Base-by-base conservation (phyloP, 768 basidiomycete genomes). In the Omphalotus guepiniiformis region DNA sequence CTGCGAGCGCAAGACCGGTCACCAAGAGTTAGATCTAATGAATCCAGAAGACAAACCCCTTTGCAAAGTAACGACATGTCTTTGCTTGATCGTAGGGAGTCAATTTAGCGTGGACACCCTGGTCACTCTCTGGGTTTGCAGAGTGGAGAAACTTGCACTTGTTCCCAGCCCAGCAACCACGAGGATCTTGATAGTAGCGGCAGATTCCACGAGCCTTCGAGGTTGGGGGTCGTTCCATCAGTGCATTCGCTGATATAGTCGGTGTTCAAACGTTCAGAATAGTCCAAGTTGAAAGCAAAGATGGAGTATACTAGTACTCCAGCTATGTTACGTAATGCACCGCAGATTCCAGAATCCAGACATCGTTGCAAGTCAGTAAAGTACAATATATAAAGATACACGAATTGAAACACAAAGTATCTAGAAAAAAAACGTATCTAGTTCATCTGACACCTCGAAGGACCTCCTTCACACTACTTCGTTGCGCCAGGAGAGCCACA, bases 111-210 rank as follows among this genome's bases (percentile, higher is more conserved):
- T 68, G 55, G 58, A 53, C 22, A 23, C 23, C 42, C 19, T 36
- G 29, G 36, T 62, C 58, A 7, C 44, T 42, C 8, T 56, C 53
- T 4, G 59, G 60, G 21, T 72, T 67, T 39, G 76, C 79, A n/a
- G n/a, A n/a, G 51, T 92, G 88, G 9, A 85, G 70, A 63, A 90
- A 92, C 70, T 86, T 89, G 79, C 88, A 92, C 5, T 63, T 62
- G 42, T 78, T 64, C 28, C 80, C 83, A 6, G 79, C 74, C 52
- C 79, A 85, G 65, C 88, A 92, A 6, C 89, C 88, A 40, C 84
- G 69, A 0, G 72, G 61, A 16, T 75, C 72, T 12, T 68, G 64
- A 58, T 85, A 87, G 59, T 85, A 90, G 42, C 69, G 71, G 68
- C 88, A 91, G 37, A 81, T 58, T 1, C 88, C 88, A 39, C 88